Evolutionary conservation across 2,329 filamentous ascomycete species (phyloP).

Genomic region (Fusarium humuli): DNA sequence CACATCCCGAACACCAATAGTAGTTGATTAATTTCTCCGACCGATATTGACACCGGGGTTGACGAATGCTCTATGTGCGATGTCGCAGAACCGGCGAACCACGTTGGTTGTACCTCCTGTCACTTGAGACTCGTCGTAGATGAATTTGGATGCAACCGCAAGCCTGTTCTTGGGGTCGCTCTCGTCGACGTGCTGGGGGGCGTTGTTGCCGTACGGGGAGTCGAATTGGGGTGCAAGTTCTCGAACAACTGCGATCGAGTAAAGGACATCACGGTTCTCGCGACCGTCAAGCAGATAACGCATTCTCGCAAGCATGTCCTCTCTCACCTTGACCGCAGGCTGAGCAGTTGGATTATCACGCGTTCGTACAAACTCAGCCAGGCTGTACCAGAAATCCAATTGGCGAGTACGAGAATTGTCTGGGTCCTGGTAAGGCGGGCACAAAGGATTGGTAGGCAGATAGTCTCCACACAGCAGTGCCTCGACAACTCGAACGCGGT

Average conservation of each 20-base stretch:
- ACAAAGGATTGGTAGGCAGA: slow-evolving; percentile 68
- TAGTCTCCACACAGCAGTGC: slow-evolving; percentile 79
- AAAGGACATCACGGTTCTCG: slow-evolving; percentile 91
- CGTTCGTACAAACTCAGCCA: slow-evolving; percentile 73
- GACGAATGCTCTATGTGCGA: slow-evolving; percentile 71
- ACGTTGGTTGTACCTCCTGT: slow-evolving; percentile 80
- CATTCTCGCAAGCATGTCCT: slow-evolving; percentile 73
- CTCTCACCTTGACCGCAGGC: slow-evolving; percentile 63
- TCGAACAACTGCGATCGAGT: slow-evolving; percentile 85
- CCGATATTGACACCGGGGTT: slow-evolving; percentile 63
- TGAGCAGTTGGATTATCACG: slow-evolving; percentile 67
- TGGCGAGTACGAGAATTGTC: slow-evolving; percentile 70
- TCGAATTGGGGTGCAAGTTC: slow-evolving; percentile 76
- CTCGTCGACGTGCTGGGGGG: slow-evolving; percentile 72
- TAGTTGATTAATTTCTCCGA: slow-evolving; percentile 37
- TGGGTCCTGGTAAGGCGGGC: slow-evolving; percentile 60
- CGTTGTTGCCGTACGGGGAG: slow-evolving; percentile 66
- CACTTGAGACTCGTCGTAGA: slow-evolving; percentile 71
- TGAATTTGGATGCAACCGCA: slow-evolving; percentile 76
- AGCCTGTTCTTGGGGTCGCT: slow-evolving; percentile 74
- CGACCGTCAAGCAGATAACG: slow-evolving; percentile 79
- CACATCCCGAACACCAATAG: neutral
- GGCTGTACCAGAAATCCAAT: slow-evolving; percentile 83
- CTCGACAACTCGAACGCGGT: slow-evolving; percentile 81
- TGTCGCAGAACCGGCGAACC: slow-evolving; percentile 75